Evolutionary conservation across 331 rosid species (phyloP), one percentile per base, ranked within the genome.

Genomic region (Prunus yedoensis): DNA sequence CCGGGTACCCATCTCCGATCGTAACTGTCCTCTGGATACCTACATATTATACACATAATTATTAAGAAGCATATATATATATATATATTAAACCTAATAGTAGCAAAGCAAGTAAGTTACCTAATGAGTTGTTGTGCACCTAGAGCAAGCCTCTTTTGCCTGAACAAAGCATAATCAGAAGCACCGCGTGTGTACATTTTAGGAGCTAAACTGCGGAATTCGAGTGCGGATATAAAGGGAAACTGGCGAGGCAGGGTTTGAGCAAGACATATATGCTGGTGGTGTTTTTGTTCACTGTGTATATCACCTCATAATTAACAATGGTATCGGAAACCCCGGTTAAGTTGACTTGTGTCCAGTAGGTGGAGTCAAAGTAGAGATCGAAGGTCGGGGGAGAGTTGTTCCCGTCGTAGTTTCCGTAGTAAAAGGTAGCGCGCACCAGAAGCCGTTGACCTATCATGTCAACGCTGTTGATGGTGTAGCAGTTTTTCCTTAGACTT

Each of bases 191-290:
- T 59, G 63, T 87, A 87, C 87, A 87, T 77, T 23, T 60, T 54
- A 52, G 82, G 66, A 46, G 74, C 85, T 77, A 84, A 80, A 79
- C 85, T 82, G 2, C 89, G 70, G 12, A 87, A 17, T 81, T 82
- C 91, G 32, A 87, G 76, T 15, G 87, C 23, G 23, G 87, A 74
- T 72, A 87, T 82, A 59, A 87, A 85, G 10, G 91, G 91, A 46
- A 75, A 0, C 20, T 84, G 75, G 1, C 75, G 41, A 53, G 88
- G 67, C 45, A 46, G 51, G 51, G 81, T 80, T 85, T 78, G 89
- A 68, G 83, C 76, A 69, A 87, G 82, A 70, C 91, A 87, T 62
- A 87, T 62, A 84, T 80, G 72, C 80, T 78, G 3, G 91, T 87
- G 45, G 70, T 41, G 9, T 78, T 87, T 27, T 59, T 76, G 53